Conservation (phyloP, 2,329 filamentous ascomycete genomes). For the Aspergillus flavus region DNA sequence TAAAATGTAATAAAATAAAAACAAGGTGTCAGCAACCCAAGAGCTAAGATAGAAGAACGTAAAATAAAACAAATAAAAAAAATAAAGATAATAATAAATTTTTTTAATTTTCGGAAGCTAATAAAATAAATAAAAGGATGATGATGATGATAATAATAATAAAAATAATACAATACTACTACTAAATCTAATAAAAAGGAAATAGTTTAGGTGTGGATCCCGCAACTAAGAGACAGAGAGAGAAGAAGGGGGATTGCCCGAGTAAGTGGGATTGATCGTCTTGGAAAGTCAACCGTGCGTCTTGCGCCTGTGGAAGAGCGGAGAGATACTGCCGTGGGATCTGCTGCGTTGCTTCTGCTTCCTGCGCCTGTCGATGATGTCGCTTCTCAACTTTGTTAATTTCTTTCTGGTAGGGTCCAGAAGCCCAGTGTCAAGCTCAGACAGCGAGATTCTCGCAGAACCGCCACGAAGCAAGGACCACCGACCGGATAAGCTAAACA, state of each 20-base stretch:
- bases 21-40: conserved; percentile 12
- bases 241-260: not conserved
- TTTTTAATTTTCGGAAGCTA: not conserved
- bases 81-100: conserved; percentile 3
- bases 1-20: not conserved
- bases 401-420: conserved; percentile 14
- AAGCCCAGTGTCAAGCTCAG: conserved; percentile 20
- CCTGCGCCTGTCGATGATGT: not conserved
- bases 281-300: conserved; percentile 21
- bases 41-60: conserved; percentile 7
- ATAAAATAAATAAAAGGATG: not conserved
- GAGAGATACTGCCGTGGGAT: conserved; percentile 19
- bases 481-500: conserved; percentile 21
- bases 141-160: not conserved
- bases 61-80: conserved; percentile 16
- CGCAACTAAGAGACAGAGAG: conserved; percentile 10
- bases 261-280: conserved; percentile 16
- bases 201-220: conserved; percentile 17
- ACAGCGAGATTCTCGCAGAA: conserved; percentile 19
- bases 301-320: conserved; percentile 17
- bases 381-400: conserved; percentile 6
- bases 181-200: conserved; percentile 8
- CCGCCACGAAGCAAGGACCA: conserved; percentile 30
- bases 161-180: conserved; percentile 1
- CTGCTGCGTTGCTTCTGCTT: conserved; percentile 12